A percentile compares a stretch with the other conserved stretches of the same genome.
Conservation (phyloP, 192 early-diverging fungal genomes). For the Coemansia sp. region DNA sequence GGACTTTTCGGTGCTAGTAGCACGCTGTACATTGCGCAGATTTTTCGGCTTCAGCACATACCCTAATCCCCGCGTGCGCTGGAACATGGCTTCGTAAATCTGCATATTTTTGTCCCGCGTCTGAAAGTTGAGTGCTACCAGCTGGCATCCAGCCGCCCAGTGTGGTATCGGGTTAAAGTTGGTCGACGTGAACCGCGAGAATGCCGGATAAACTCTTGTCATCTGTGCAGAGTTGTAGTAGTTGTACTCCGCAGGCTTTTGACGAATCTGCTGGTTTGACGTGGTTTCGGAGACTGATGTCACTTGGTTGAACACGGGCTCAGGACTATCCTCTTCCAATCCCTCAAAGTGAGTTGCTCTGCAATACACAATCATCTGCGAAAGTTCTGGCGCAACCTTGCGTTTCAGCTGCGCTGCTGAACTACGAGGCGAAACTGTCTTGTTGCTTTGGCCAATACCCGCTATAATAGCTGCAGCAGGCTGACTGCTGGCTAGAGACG, state of each 20-base stretch:
- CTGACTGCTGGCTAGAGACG: slow-evolving; percentile 15
- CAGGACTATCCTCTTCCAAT: slow-evolving; percentile 51
- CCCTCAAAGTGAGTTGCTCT: slow-evolving; percentile 62
- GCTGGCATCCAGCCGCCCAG: slow-evolving; percentile 79
- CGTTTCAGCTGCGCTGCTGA: slow-evolving; percentile 39
- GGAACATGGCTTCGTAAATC: slow-evolving; percentile 85
- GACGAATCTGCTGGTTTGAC: slow-evolving; percentile 56
- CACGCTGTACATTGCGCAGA: slow-evolving; percentile 20
- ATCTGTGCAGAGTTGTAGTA: slow-evolving; percentile 62
- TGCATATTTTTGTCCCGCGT: slow-evolving; percentile 78
- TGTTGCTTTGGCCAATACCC: slow-evolving; percentile 1
- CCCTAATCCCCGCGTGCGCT: slow-evolving; percentile 66
- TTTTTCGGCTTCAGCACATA: slow-evolving; percentile 77
- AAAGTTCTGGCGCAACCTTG: slow-evolving; percentile 60
- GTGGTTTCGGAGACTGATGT: slow-evolving; percentile 74
- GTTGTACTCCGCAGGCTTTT: slow-evolving; percentile 57
- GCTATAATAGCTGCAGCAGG: slow-evolving; percentile 1
- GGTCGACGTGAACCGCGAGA: slow-evolving; percentile 73
- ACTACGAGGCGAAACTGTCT: slow-evolving; percentile 28
- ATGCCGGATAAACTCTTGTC: slow-evolving; percentile 79
- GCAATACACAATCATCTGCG: slow-evolving; percentile 64
- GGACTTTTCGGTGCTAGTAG: background rate
- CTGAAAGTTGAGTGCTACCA: slow-evolving; percentile 92
- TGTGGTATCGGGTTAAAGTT: slow-evolving; percentile 84
- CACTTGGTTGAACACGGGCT: slow-evolving; percentile 62